Evolutionary conservation across 805 yeast genomes (phyloP).

Genomic region (Wickerhamomyces alni): DNA sequence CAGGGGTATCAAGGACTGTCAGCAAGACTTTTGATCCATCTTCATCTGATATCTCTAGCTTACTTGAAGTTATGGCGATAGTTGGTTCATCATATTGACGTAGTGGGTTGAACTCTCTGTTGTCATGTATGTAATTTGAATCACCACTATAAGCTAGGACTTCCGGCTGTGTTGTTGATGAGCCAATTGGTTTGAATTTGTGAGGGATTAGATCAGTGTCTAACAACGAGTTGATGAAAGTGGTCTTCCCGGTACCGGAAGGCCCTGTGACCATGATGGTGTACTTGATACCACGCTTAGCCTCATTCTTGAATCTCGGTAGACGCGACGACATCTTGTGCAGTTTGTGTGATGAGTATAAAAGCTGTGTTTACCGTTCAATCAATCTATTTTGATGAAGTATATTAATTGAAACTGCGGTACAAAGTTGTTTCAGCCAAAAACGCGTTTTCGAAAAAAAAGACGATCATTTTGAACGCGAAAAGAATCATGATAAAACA

Average conservation of each 20-base stretch:
- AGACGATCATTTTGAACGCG: no score
- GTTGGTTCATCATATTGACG: slow-evolving; percentile 67
- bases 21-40: slow-evolving; percentile 52
- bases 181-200: slow-evolving; percentile 38
- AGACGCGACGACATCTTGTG: no score
- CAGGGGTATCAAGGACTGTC: slow-evolving; percentile 68
- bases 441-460: no score
- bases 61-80: slow-evolving; percentile 64
- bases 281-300: slow-evolving; percentile 67
- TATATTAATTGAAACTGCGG: no score
- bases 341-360: no score
- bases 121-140: slow-evolving; percentile 42
- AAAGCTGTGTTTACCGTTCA: no score
- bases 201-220: slow-evolving; percentile 59
- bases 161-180: slow-evolving; percentile 22
- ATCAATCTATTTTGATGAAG: no score
- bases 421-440: no score
- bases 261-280: slow-evolving; percentile 70
- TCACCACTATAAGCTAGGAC: slow-evolving; percentile 17
- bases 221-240: slow-evolving; percentile 63
- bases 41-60: slow-evolving; percentile 55
- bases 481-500: no score
- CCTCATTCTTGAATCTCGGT: slow-evolving; percentile 63
- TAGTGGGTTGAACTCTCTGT: slow-evolving; percentile 55
- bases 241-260: slow-evolving; percentile 73